phyloP scores from a whole-genome alignment of 345 rosid species.

The Salix arbutifolia region DNA sequence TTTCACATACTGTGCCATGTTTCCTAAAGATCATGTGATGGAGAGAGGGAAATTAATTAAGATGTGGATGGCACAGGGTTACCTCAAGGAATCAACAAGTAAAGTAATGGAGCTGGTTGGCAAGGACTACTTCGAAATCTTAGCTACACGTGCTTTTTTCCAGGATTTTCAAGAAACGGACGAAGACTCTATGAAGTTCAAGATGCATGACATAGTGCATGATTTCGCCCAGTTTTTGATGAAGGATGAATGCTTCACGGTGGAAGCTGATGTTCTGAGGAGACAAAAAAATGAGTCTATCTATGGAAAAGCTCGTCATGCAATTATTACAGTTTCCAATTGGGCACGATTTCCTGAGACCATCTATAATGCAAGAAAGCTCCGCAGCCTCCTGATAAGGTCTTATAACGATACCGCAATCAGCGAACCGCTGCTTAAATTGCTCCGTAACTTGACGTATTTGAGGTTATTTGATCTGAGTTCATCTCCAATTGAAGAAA shows the following conservation, averaged over 20 bases:
- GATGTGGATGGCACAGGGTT: slow-evolving; percentile 17
- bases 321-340: background rate
- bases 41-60: background rate
- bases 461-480: slow-evolving; percentile 5
- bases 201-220: slow-evolving; percentile 11
- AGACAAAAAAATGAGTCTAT: background rate
- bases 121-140: background rate
- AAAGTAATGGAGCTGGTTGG: slow-evolving; percentile 7
- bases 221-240: slow-evolving; percentile 4
- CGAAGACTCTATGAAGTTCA: background rate
- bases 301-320: background rate
- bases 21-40: background rate
- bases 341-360: background rate
- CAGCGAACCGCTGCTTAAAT: background rate
- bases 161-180: background rate
- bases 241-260: background rate
- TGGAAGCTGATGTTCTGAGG: background rate
- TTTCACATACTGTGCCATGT: slow-evolving; percentile 9
- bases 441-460: background rate
- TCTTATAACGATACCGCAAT: background rate
- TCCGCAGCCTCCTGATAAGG: background rate
- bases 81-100: background rate
- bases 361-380: background rate
- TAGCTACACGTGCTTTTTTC: slow-evolving; percentile 2
- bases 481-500: background rate